Evolutionary conservation across 2,329 filamentous ascomycete genomes (phyloP).

Genomic region (Cercospora sp.): DNA sequence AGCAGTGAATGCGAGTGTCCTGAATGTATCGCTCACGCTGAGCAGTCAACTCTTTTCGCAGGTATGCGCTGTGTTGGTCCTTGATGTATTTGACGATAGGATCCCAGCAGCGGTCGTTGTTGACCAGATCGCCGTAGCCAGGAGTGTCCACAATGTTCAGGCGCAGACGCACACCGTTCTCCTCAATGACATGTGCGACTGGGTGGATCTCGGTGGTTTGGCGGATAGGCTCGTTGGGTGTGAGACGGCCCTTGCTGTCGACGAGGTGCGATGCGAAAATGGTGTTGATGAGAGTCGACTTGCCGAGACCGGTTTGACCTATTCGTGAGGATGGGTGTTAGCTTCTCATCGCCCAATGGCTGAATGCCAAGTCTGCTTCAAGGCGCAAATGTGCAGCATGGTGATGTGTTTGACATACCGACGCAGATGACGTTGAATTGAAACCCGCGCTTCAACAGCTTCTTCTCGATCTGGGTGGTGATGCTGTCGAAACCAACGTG

Average conservation of each 20-base stretch:
- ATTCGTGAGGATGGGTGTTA: slow-evolving; percentile 22
- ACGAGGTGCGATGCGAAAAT: slow-evolving; percentile 99
- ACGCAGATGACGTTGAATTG: slow-evolving; percentile 99
- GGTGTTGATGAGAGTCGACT: slow-evolving; percentile 99
- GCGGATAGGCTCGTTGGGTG: slow-evolving; percentile 89
- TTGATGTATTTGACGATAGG: slow-evolving; percentile 99
- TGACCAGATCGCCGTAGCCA: slow-evolving; percentile 96
- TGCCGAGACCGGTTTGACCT: slow-evolving; percentile 98
- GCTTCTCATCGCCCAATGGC: slow-evolving; percentile 13
- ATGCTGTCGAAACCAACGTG: slow-evolving; percentile 99
- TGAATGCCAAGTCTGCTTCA: not conserved
- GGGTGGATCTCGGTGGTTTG: slow-evolving; percentile 97
- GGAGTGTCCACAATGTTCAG: slow-evolving; percentile 99
- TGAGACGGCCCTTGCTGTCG: slow-evolving; percentile 94
- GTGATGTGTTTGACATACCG: slow-evolving; percentile 63
- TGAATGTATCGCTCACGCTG: slow-evolving; percentile 99
- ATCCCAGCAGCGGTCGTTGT: slow-evolving; percentile 99
- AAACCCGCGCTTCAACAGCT: slow-evolving; percentile 98
- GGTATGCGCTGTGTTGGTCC: slow-evolving; percentile 98
- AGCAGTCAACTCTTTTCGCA: slow-evolving; percentile 98
- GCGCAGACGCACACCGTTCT: slow-evolving; percentile 95
- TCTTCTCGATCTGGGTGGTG: slow-evolving; percentile 98
- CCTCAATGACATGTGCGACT: slow-evolving; percentile 97
- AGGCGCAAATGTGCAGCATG: not conserved
- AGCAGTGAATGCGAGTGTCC: slow-evolving; percentile 99